Conservation (phyloP, 306 rosid genomes). For the Glycine latifolia region DNA sequence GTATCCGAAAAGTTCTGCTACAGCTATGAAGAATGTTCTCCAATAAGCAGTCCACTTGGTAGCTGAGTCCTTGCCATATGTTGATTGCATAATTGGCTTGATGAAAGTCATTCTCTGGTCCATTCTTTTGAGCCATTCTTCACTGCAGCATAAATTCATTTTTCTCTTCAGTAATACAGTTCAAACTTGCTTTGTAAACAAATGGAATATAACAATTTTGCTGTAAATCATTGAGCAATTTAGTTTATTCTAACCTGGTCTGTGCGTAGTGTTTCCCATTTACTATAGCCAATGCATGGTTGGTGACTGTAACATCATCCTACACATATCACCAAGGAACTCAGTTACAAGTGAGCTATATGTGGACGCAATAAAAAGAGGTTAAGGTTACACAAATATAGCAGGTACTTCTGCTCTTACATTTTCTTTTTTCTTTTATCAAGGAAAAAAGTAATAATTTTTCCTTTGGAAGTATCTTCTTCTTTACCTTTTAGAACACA, state of each 20-base stretch:
- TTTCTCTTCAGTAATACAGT: conserved; percentile 3
- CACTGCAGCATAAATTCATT: conserved; percentile 61
- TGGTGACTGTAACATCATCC: conserved; percentile 78
- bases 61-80: conserved; percentile 85
- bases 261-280: conserved; percentile 87
- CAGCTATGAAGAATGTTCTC: conserved; percentile 93
- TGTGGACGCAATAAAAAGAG: background rate
- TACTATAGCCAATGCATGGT: conserved; percentile 91
- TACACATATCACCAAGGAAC: conserved; percentile 39
- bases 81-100: conserved; percentile 84
- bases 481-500: too few species aligned
- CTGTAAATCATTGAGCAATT: background rate
- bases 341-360: conserved; percentile 9
- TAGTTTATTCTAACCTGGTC: conserved; percentile 65
- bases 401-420: background rate
- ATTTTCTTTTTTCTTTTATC: background rate
- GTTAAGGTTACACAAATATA: background rate
- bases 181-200: background rate
- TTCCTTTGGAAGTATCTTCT: too few species aligned
- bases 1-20: conserved; percentile 87
- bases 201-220: conserved; percentile 3
- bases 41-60: conserved; percentile 89
- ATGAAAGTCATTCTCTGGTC: conserved; percentile 58
- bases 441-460: background rate
- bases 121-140: conserved; percentile 97